phyloP scores from a whole-genome alignment of 2,329 filamentous ascomycete genomes.

The Venturia effusa region DNA sequence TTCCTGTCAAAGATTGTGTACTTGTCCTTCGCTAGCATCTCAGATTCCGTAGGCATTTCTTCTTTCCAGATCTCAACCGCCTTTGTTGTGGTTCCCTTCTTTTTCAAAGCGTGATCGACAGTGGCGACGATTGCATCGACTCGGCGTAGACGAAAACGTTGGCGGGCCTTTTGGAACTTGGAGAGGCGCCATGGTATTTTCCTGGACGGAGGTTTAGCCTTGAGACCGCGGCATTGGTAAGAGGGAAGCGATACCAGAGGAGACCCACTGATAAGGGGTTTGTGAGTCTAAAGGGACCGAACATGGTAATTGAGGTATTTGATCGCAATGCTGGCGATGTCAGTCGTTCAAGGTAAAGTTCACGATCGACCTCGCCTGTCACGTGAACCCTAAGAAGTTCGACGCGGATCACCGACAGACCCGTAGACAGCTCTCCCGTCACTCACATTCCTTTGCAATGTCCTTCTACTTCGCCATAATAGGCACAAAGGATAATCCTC shows the following conservation, averaged over 20 bases:
- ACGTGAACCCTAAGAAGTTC: no score
- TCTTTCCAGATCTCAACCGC: conserved; percentile 82
- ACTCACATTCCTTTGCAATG: conserved; percentile 45
- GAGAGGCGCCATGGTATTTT: conserved; percentile 97
- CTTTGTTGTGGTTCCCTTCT: conserved; percentile 39
- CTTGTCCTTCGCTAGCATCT: conserved; percentile 95
- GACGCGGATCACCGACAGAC: no score
- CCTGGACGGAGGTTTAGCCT: conserved; percentile 37
- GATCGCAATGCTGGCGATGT: neutral
- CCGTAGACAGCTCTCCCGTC: neutral
- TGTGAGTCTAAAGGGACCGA: conserved; percentile 71
- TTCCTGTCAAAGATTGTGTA: conserved; percentile 98
- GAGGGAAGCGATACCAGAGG: conserved; percentile 50
- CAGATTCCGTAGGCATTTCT: conserved; percentile 89
- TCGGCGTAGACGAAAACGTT: conserved; percentile 68
- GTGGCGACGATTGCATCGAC: conserved; percentile 70
- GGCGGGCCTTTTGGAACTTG: conserved; percentile 76
- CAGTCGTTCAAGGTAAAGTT: neutral
- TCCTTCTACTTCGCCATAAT: conserved; percentile 98
- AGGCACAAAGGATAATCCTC: conserved; percentile 86
- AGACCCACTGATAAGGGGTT: conserved; percentile 68
- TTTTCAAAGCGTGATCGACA: conserved; percentile 64
- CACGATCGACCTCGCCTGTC: neutral
- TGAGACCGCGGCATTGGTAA: neutral
- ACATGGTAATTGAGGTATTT: conserved; percentile 48